Conservation (phyloP, 2,329 filamentous ascomycete species). For the Emericellopsis cladophorae region DNA sequence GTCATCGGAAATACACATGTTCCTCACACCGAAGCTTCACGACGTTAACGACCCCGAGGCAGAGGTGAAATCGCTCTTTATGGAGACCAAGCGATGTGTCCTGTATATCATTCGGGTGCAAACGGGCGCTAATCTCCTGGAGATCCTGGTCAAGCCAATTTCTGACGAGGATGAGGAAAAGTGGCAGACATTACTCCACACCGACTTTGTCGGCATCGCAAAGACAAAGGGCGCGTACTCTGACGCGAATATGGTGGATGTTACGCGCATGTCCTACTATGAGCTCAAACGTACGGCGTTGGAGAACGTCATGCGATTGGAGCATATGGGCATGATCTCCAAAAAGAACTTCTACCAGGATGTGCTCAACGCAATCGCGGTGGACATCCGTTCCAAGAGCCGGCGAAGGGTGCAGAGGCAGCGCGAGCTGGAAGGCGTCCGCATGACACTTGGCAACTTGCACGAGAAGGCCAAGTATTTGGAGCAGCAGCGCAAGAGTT, state of each 20-base stretch:
- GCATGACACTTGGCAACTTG: constrained; percentile 60
- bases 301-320: constrained; percentile 84
- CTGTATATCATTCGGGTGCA: constrained; percentile 97
- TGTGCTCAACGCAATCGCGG: constrained; percentile 90
- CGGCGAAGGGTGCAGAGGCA: constrained; percentile 82
- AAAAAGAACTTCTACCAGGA: constrained; percentile 91
- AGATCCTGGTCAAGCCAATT: constrained; percentile 88
- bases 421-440: constrained; percentile 76
- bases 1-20: constrained; percentile 81
- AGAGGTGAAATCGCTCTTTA: constrained; percentile 83
- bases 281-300: constrained; percentile 87
- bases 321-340: constrained; percentile 80
- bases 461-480: constrained; percentile 84
- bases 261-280: constrained; percentile 79
- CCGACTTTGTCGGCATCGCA: constrained; percentile 60
- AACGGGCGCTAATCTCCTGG: constrained; percentile 80
- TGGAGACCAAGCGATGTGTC: constrained; percentile 95
- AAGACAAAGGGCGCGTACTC: constrained; percentile 76
- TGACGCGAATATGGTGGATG: constrained; percentile 77
- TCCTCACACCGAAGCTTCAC: constrained; percentile 78
- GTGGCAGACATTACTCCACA: constrained; percentile 69
- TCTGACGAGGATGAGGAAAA: constrained; percentile 76
- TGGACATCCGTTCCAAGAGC: constrained; percentile 96
- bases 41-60: constrained; percentile 88
- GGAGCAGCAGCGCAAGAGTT: constrained; percentile 90